phyloP scores from a whole-genome alignment of 257 asterid species.

The Penstemon newberryi region DNA sequence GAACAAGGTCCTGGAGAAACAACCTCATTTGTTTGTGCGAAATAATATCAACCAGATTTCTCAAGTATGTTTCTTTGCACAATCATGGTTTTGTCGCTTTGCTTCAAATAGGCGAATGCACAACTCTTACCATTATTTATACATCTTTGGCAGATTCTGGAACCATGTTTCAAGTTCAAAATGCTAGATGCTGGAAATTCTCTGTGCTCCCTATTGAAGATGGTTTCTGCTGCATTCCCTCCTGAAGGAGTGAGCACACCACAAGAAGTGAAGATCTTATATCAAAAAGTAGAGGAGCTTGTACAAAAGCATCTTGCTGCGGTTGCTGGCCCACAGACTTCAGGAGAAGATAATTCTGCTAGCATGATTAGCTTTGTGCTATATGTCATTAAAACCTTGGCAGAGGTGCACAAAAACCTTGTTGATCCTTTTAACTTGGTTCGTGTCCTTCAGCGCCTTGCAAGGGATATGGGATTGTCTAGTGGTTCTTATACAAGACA shows the following conservation, averaged over 20 bases:
- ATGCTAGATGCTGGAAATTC: slow-evolving; percentile 98
- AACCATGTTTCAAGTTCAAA: slow-evolving; percentile 97
- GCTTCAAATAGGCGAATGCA: slow-evolving; percentile 23
- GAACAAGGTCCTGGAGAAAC: slow-evolving; percentile 98
- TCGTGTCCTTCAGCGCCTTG: slow-evolving; percentile 93
- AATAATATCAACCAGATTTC: slow-evolving; percentile 90
- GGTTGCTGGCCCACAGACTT: slow-evolving; percentile 79
- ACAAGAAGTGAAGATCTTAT: slow-evolving; percentile 83
- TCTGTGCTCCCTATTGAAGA: slow-evolving; percentile 84
- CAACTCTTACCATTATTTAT: slow-evolving; percentile 14
- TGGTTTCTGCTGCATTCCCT: slow-evolving; percentile 94
- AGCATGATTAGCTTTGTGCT: slow-evolving; percentile 96
- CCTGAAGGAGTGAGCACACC: slow-evolving; percentile 75
- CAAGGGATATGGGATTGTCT: slow-evolving; percentile 85
- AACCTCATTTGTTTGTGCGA: slow-evolving; percentile 92
- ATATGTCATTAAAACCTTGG: slow-evolving; percentile 76
- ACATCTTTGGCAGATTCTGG: slow-evolving; percentile 68
- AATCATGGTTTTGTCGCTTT: slow-evolving; percentile 28
- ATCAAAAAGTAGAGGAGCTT: slow-evolving; percentile 96
- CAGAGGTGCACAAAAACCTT: slow-evolving; percentile 86
- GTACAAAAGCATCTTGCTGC: slow-evolving; percentile 95
- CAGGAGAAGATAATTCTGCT: slow-evolving; percentile 91
- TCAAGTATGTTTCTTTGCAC: slow-evolving; percentile 55
- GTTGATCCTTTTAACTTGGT: slow-evolving; percentile 80
- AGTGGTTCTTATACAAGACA: slow-evolving; percentile 77